A percentile compares a stretch with the other conserved stretches of the same genome.
These are phyloP conservation scores for Tulasnella sp. DNA, from an alignment of 768 basidiomycete genomes.

Conservation along the genomic window DNA sequence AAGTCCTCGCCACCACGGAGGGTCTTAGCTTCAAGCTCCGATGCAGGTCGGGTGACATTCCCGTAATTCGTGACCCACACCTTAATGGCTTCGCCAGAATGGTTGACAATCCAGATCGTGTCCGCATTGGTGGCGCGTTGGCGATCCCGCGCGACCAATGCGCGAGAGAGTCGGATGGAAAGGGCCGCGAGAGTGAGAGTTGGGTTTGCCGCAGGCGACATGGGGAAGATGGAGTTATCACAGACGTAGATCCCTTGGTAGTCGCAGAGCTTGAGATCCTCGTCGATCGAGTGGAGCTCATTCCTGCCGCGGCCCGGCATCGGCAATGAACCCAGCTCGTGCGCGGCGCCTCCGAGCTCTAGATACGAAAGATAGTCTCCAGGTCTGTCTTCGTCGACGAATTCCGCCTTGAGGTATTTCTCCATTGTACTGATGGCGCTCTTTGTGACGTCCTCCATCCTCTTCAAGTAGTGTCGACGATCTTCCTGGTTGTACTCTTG, in stretches of 20 bases:
- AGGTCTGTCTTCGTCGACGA: not conserved
- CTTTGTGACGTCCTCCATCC: not conserved
- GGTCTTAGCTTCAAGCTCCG: no score
- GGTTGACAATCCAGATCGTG: constrained; percentile 4
- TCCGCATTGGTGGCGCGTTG: not conserved
- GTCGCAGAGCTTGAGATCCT: constrained; percentile 14
- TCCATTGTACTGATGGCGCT: not conserved
- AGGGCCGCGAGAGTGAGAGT: constrained; percentile 24
- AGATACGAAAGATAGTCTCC: constrained; percentile 16
- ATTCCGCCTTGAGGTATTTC: not conserved
- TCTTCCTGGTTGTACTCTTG: no score
- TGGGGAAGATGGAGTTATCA: constrained; percentile 25
- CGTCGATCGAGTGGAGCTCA: not conserved
- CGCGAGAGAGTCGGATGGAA: constrained; percentile 22
- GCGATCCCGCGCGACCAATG: not conserved
- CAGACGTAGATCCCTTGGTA: constrained; percentile 23
- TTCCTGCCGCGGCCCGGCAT: constrained; percentile 15
- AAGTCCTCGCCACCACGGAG: constrained; percentile 1
- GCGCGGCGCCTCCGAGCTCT: constrained; percentile 24
- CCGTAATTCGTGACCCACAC: constrained; percentile 3
- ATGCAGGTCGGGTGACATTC: no score
- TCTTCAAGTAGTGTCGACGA: no score
- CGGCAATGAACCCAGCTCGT: constrained; percentile 25
- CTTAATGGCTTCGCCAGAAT: constrained; percentile 3
- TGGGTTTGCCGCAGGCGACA: constrained; percentile 24